phyloP scores from a whole-genome alignment of 768 basidiomycete genomes.

The Megacollybia marginata region DNA sequence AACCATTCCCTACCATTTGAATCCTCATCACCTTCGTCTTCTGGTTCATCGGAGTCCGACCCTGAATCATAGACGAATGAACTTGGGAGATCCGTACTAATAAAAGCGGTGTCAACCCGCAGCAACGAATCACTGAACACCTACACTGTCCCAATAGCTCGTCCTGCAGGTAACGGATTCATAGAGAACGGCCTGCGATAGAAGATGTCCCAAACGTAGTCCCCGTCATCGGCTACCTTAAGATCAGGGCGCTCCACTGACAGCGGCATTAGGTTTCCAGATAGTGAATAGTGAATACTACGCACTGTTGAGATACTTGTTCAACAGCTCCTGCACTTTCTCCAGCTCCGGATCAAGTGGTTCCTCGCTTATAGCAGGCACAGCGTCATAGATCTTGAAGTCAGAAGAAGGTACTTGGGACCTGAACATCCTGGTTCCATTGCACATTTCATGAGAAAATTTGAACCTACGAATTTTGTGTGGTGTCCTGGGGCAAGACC shows the following conservation, averaged over 20 bases:
- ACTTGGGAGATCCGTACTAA: slow-evolving; percentile 59
- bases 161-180: slow-evolving; percentile 43
- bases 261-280: neutral
- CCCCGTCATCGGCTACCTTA: slow-evolving; percentile 23
- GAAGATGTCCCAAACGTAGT: slow-evolving; percentile 84
- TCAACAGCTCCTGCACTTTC: slow-evolving; percentile 71
- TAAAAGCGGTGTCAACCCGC: neutral
- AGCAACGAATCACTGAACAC: neutral
- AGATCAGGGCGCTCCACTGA: slow-evolving; percentile 21
- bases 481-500: slow-evolving; percentile 30
- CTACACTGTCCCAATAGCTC: slow-evolving; percentile 52
- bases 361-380: slow-evolving; percentile 30
- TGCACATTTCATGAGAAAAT: neutral
- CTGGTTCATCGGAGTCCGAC: slow-evolving; percentile 57
- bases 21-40: slow-evolving; percentile 77
- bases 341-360: slow-evolving; percentile 57
- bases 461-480: slow-evolving; percentile 9
- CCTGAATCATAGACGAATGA: slow-evolving; percentile 48
- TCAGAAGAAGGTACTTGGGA: slow-evolving; percentile 15
- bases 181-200: slow-evolving; percentile 60
- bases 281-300: neutral
- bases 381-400: slow-evolving; percentile 69
- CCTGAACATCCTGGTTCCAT: neutral
- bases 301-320: slow-evolving; percentile 61
- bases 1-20: slow-evolving; percentile 55